phyloP scores from a whole-genome alignment of 768 basidiomycete species.

The Psilocybe azurescens region DNA sequence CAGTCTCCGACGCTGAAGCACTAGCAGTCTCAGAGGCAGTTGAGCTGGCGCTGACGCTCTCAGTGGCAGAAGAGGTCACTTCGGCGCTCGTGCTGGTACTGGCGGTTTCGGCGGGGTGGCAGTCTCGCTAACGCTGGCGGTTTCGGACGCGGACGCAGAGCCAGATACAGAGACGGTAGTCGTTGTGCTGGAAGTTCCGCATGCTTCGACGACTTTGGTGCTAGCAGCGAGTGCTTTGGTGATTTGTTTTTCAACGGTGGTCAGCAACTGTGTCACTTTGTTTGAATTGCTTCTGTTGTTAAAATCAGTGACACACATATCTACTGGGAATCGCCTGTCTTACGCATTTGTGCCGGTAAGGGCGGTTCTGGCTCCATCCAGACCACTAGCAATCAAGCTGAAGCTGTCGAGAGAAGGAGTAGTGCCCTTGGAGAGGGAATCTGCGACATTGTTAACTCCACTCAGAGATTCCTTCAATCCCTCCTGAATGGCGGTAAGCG shows the following conservation, averaged over 20 bases:
- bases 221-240: slow-evolving; percentile 1
- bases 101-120: background rate
- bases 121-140: background rate
- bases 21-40: background rate
- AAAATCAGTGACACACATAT: background rate
- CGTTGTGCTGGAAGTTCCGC: background rate
- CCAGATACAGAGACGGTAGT: background rate
- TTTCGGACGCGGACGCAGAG: background rate
- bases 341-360: slow-evolving; percentile 3
- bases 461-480: slow-evolving; percentile 13
- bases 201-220: slow-evolving; percentile 1
- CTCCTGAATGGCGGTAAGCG: slow-evolving; percentile 8
- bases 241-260: background rate
- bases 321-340: background rate
- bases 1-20: background rate
- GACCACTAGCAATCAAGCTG: slow-evolving; percentile 10
- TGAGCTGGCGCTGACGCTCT: background rate
- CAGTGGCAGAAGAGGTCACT: background rate
- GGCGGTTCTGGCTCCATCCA: slow-evolving; percentile 11
- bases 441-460: slow-evolving; percentile 13
- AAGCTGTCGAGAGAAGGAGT: slow-evolving; percentile 5
- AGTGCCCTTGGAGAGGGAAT: slow-evolving; percentile 7
- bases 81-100: background rate
- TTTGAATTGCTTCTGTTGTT: background rate
- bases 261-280: background rate